A percentile compares a stretch with the other conserved stretches of the same genome.
phyloP scores from a whole-genome alignment of 1,284 basidiomycete genomes.

The Apiotrichum porosum region DNA sequence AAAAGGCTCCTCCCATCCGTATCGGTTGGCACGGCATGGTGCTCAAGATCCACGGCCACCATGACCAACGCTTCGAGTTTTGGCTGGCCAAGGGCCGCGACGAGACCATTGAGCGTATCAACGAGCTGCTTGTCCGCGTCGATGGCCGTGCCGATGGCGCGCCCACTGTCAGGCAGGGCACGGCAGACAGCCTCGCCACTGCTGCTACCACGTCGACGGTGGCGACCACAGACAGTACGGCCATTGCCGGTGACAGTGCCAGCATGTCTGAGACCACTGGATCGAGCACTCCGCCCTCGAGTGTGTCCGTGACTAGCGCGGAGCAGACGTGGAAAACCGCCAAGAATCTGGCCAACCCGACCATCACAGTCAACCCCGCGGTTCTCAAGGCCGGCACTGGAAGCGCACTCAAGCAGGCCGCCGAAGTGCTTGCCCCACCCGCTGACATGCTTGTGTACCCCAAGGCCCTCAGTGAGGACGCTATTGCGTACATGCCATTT shows the following conservation, averaged over 20 bases:
- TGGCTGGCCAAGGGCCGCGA: conserved; percentile 51
- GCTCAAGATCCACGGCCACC: conserved; percentile 54
- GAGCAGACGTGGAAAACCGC: too few relatives aligned
- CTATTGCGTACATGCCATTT: conserved; percentile 40
- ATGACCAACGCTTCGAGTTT: conserved; percentile 57
- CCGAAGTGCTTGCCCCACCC: conserved; percentile 35
- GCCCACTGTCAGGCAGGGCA: conserved; percentile 3
- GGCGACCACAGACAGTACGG: not conserved
- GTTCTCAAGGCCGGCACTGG: not conserved
- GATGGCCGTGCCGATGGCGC: not conserved
- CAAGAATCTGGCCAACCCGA: too few relatives aligned
- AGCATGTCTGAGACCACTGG: too few relatives aligned
- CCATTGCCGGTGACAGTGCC: not conserved
- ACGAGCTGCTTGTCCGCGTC: conserved; percentile 9
- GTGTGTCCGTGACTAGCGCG: too few relatives aligned
- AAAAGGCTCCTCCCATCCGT: conserved; percentile 40
- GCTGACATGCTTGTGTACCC: conserved; percentile 24
- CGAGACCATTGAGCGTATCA: conserved; percentile 45
- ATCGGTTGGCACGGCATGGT: conserved; percentile 53
- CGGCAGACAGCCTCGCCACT: conserved; percentile 1
- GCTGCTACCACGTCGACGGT: not conserved
- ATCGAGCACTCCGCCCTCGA: too few relatives aligned
- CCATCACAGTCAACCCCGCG: conserved; percentile 12
- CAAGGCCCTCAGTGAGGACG: conserved; percentile 31
- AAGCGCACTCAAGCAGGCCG: conserved; percentile 17